Evolutionary conservation across 2,329 filamentous ascomycete genomes (phyloP).

Genomic region (Botrytis elliptica): DNA sequence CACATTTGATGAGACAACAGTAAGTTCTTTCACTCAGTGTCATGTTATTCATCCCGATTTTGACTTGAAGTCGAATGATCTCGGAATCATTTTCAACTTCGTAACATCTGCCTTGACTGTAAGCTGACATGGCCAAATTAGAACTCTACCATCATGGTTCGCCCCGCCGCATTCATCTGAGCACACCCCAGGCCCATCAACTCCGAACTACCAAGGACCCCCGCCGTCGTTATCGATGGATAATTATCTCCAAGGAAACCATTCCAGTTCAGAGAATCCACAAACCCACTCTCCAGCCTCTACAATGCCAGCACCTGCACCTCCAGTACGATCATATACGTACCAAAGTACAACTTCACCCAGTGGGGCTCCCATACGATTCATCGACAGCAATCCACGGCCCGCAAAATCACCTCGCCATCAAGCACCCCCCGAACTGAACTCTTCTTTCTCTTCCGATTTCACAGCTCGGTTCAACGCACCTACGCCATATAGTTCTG

Average conservation of each 20-base stretch:
- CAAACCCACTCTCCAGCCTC: slow-evolving; percentile 27
- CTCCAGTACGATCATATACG: slow-evolving; percentile 19
- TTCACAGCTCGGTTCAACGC: slow-evolving; percentile 32
- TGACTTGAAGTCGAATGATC: neutral
- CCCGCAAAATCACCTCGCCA: slow-evolving; percentile 39
- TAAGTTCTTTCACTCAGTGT: slow-evolving; percentile 28
- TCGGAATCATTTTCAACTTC: slow-evolving; percentile 8
- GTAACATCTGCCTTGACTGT: neutral
- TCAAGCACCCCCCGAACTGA: slow-evolving; percentile 32
- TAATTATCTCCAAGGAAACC: slow-evolving; percentile 35
- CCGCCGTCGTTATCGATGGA: slow-evolving; percentile 27
- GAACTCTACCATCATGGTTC: slow-evolving; percentile 29
- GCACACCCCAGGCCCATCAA: slow-evolving; percentile 31
- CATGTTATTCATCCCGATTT: neutral
- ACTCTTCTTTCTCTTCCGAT: slow-evolving; percentile 28
- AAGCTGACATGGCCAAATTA: slow-evolving; percentile 22
- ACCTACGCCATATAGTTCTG: slow-evolving; percentile 27
- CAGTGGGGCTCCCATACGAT: slow-evolving; percentile 27
- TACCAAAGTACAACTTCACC: slow-evolving; percentile 20
- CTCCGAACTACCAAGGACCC: slow-evolving; percentile 32
- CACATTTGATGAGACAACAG: slow-evolving; percentile 36
- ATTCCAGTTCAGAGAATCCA: slow-evolving; percentile 29
- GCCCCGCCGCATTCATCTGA: slow-evolving; percentile 33
- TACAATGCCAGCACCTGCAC: slow-evolving; percentile 22
- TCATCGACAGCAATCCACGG: slow-evolving; percentile 37